A percentile compares a stretch with the other conserved stretches of the same genome.
phyloP scores from a whole-genome alignment of 768 basidiomycete species.

The Calocybe cyanea region DNA sequence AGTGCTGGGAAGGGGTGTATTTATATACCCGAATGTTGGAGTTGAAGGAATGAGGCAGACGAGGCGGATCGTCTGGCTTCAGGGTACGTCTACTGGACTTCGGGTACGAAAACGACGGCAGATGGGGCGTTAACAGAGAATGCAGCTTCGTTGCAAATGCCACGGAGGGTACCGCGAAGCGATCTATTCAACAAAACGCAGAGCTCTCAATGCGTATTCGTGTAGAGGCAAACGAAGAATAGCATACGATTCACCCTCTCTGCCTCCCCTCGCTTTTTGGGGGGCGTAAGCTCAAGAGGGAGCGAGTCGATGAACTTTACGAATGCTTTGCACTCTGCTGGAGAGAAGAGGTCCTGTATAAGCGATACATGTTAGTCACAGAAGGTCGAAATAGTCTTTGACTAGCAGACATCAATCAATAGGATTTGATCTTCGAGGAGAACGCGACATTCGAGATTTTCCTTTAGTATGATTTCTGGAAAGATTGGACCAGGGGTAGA shows the following conservation, averaged over 20 bases:
- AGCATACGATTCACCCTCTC: constrained; percentile 64
- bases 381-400: not conserved
- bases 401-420: constrained; percentile 47
- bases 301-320: constrained; percentile 56
- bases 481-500: constrained; percentile 24
- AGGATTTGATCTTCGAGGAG: constrained; percentile 65
- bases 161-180: constrained; percentile 55
- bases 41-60: constrained; percentile 58
- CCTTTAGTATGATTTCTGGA: constrained; percentile 42
- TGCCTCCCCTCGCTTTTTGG: constrained; percentile 71
- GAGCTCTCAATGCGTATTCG: not conserved
- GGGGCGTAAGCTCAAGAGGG: constrained; percentile 62
- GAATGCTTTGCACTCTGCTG: constrained; percentile 58
- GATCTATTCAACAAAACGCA: constrained; percentile 34
- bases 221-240: too few relatives aligned
- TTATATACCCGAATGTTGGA: constrained; percentile 74
- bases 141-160: constrained; percentile 57
- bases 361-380: constrained; percentile 6
- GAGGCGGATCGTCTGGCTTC: constrained; percentile 16
- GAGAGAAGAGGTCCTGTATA: constrained; percentile 49
- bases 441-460: constrained; percentile 38
- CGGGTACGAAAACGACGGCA: constrained; percentile 50
- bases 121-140: constrained; percentile 47
- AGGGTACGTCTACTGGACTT: constrained; percentile 30
- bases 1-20: constrained; percentile 60